Percentiles rank a stretch among this genome's conserved stretches.
These are phyloP conservation scores for Prunus persica DNA, from an alignment of 306 rosid genomes.

Conservation along the genomic window Prunus_persica_NCBIv2 NC_034011.1:17696501-17697000, in stretches of 20 bases:
- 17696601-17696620: neutral
- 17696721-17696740: neutral
- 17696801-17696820: slow-evolving; percentile 6
- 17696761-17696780: neutral
- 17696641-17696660: neutral
- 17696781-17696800: neutral
- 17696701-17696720: neutral
- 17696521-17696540: neutral
- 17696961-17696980: slow-evolving; percentile 99
- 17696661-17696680: neutral
- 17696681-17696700: neutral
- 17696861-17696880: neutral
- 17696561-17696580: neutral
- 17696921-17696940: slow-evolving; percentile 21
- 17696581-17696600: neutral
- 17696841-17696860: slow-evolving; percentile 1
- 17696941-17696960: slow-evolving; percentile 45
- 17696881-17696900: neutral
- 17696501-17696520: neutral
- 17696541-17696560: neutral
- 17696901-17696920: neutral
- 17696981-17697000: slow-evolving; percentile 91
- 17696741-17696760: neutral
- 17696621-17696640: neutral
- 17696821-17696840: slow-evolving; percentile 9